Conservation (phyloP, 1,139 yeast species). For the Meyerozyma sp. region DNA sequence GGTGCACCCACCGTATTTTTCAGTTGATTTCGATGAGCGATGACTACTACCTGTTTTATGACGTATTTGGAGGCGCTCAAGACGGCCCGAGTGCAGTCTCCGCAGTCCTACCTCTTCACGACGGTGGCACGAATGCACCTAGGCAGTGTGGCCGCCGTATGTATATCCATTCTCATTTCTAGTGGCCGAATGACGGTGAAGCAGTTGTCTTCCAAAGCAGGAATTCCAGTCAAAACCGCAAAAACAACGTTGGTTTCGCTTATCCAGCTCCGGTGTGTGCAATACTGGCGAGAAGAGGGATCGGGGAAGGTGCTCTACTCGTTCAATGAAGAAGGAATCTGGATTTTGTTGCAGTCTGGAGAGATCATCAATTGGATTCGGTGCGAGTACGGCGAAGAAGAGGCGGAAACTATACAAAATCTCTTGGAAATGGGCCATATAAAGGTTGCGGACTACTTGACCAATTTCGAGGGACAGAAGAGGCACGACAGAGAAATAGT, state of each 20-base stretch:
- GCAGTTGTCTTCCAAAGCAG: slow-evolving; percentile 40
- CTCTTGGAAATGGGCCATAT: slow-evolving; percentile 61
- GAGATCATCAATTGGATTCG: slow-evolving; percentile 59
- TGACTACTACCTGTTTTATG: neutral
- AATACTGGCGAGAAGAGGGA: slow-evolving; percentile 44
- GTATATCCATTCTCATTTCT: slow-evolving; percentile 51
- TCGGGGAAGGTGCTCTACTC: slow-evolving; percentile 44
- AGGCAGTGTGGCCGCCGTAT: slow-evolving; percentile 59
- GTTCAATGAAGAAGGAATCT: slow-evolving; percentile 60
- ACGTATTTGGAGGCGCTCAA: neutral
- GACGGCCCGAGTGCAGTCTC: slow-evolving; percentile 47
- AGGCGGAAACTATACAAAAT: slow-evolving; percentile 72
- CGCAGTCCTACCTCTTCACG: slow-evolving; percentile 54
- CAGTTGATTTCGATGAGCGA: neutral
- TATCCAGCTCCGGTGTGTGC: slow-evolving; percentile 61
- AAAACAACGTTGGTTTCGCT: slow-evolving; percentile 59
- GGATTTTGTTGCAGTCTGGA: slow-evolving; percentile 68
- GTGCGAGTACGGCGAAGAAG: slow-evolving; percentile 32
- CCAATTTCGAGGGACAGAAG: slow-evolving; percentile 25
- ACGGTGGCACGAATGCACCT: slow-evolving; percentile 49
- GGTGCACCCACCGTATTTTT: slow-evolving; percentile 1
- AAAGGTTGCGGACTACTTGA: slow-evolving; percentile 54
- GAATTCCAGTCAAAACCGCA: slow-evolving; percentile 38
- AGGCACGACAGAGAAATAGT: slow-evolving; percentile 24
- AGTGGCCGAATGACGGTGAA: slow-evolving; percentile 52